phyloP scores from a whole-genome alignment of 768 basidiomycete genomes.

The Tulasnella sp. region DNA sequence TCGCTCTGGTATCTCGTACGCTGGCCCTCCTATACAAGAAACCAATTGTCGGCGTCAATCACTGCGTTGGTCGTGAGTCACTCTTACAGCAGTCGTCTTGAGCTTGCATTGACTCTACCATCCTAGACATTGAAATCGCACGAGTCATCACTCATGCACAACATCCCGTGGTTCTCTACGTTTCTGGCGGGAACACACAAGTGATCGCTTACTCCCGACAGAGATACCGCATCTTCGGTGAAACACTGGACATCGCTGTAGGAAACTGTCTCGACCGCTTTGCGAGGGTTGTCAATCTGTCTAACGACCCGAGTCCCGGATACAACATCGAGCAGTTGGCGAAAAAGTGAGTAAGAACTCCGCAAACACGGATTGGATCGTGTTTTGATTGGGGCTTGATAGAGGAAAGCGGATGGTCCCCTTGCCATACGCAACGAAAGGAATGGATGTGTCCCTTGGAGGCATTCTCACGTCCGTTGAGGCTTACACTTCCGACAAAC shows the following conservation, averaged over 20 bases:
- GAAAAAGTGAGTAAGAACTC: constrained; percentile 48
- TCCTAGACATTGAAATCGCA: constrained; percentile 95
- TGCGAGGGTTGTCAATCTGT: constrained; percentile 84
- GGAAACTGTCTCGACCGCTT: constrained; percentile 98
- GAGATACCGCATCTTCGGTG: constrained; percentile 95
- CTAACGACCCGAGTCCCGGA: constrained; percentile 93
- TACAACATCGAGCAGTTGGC: constrained; percentile 97
- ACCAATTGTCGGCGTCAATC: constrained; percentile 95
- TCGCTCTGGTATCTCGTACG: constrained; percentile 86
- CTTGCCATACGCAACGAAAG: constrained; percentile 92
- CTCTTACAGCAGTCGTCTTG: background rate
- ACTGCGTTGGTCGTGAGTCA: constrained; percentile 89
- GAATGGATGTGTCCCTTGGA: constrained; percentile 97
- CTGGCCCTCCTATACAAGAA: constrained; percentile 79
- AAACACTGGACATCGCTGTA: constrained; percentile 98
- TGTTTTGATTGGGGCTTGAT: background rate
- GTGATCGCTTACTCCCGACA: constrained; percentile 98
- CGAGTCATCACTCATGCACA: constrained; percentile 87
- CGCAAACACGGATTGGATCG: background rate
- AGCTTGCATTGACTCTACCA: background rate
- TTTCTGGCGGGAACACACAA: constrained; percentile 98
- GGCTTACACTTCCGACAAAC: constrained; percentile 75
- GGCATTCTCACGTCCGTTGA: constrained; percentile 85
- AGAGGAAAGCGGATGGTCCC: constrained; percentile 77
- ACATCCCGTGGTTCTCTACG: constrained; percentile 94